phyloP scores from a whole-genome alignment of 768 basidiomycete genomes.

The Boletus edulis region DNA sequence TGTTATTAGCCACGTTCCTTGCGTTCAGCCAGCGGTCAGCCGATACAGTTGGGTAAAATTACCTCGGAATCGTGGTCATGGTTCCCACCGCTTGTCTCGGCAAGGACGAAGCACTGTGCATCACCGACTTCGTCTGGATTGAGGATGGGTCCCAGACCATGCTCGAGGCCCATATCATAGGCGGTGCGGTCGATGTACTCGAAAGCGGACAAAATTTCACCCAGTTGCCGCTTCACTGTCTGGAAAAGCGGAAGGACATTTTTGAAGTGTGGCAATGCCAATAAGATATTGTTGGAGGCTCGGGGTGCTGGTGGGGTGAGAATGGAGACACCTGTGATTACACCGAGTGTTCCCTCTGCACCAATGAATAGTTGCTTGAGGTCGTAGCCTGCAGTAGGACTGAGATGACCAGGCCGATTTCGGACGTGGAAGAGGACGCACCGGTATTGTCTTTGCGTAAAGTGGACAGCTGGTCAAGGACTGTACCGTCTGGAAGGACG shows the following conservation, averaged over 20 bases:
- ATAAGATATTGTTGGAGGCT: slow-evolving; percentile 87
- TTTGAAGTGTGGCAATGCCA: slow-evolving; percentile 84
- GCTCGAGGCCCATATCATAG: slow-evolving; percentile 80
- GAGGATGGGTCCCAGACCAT: slow-evolving; percentile 77
- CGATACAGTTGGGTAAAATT: slow-evolving; percentile 12
- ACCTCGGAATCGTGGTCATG: slow-evolving; percentile 95
- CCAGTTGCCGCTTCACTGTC: slow-evolving; percentile 75
- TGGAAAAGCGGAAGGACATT: slow-evolving; percentile 85
- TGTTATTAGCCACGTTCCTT: slow-evolving; percentile 31
- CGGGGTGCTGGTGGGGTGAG: slow-evolving; percentile 81
- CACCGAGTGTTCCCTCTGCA: slow-evolving; percentile 92
- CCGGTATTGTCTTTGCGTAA: slow-evolving; percentile 98
- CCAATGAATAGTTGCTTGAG: slow-evolving; percentile 98
- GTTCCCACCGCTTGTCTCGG: slow-evolving; percentile 93
- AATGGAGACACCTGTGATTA: slow-evolving; percentile 94
- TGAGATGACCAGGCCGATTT: not conserved
- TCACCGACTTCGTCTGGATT: slow-evolving; percentile 71
- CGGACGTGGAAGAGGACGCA: slow-evolving; percentile 30
- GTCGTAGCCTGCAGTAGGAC: slow-evolving; percentile 73
- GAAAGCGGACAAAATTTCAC: slow-evolving; percentile 96
- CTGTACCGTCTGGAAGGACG: slow-evolving; percentile 89
- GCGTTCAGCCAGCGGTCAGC: slow-evolving; percentile 12
- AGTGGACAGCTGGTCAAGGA: slow-evolving; percentile 85
- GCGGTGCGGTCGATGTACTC: slow-evolving; percentile 91
- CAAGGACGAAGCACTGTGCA: slow-evolving; percentile 84